A percentile compares a stretch with the other conserved stretches of the same genome.
These are phyloP conservation scores for Hypomontagnella monticulosa DNA, from an alignment of 495 filamentous ascomycete genomes.

Conservation along the genomic window DNA sequence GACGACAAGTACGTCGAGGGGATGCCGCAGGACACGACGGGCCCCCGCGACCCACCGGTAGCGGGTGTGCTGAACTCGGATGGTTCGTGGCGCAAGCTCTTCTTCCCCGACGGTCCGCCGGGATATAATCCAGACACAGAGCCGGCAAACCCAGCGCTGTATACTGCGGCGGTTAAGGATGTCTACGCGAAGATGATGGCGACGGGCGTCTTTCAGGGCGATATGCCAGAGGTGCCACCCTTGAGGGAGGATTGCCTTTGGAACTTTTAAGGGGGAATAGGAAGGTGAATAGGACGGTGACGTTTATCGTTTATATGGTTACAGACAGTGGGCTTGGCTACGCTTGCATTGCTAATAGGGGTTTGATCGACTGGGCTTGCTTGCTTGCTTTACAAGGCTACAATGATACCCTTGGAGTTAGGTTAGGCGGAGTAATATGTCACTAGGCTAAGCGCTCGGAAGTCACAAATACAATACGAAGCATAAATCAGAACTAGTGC, in stretches of 20 bases:
- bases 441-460: no score
- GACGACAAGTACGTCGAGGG: slow-evolving; percentile 38
- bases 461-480: no score
- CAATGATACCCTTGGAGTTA: no score
- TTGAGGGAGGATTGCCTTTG: slow-evolving; percentile 77
- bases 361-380: no score
- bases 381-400: no score
- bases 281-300: background rate
- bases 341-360: background rate
- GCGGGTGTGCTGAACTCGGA: slow-evolving; percentile 51
- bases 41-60: slow-evolving; percentile 30
- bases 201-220: slow-evolving; percentile 69
- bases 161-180: slow-evolving; percentile 59
- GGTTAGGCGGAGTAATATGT: no score
- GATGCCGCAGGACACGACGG: slow-evolving; percentile 27
- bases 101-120: slow-evolving; percentile 77
- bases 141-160: slow-evolving; percentile 50
- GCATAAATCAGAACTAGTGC: no score
- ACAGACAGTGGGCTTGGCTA: slow-evolving; percentile 22
- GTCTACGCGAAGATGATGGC: slow-evolving; percentile 68
- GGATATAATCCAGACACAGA: slow-evolving; percentile 63
- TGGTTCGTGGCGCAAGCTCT: slow-evolving; percentile 64
- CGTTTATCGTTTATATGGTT: no score
- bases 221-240: slow-evolving; percentile 76
- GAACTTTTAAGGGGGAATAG: slow-evolving; percentile 62